These are phyloP conservation scores for Aspergillus haitiensis DNA, from an alignment of 495 filamentous ascomycete genomes.

Conservation along the genomic window DNA sequence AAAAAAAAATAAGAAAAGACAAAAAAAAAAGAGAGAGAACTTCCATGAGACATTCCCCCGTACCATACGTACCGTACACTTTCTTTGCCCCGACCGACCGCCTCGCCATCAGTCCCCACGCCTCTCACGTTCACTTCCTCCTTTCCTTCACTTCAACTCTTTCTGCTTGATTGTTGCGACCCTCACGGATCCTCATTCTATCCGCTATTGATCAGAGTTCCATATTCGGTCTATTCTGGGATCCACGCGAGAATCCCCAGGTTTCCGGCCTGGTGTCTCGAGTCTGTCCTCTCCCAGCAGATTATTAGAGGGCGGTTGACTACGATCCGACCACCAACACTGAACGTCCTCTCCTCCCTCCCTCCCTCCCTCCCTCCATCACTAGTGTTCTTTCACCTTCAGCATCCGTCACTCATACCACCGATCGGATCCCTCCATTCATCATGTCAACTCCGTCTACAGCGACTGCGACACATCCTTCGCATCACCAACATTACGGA, in stretches of 20 bases:
- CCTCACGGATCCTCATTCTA: background rate
- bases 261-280: conserved; percentile 26
- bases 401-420: conserved; percentile 49
- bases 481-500: conserved; percentile 63
- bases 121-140: conserved; percentile 17
- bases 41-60: background rate
- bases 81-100: conserved; percentile 29
- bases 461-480: conserved; percentile 71
- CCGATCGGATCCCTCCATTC: conserved; percentile 35
- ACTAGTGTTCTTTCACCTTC: conserved; percentile 59
- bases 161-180: background rate
- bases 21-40: background rate
- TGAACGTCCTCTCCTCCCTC: conserved; percentile 15
- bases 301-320: conserved; percentile 21
- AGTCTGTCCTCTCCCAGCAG: conserved; percentile 18
- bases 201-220: background rate
- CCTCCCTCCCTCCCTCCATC: conserved; percentile 57
- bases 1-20: background rate
- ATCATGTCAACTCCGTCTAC: conserved; percentile 86
- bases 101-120: conserved; percentile 29
- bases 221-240: conserved; percentile 6
- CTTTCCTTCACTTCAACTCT: conserved; percentile 14
- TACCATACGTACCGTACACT: conserved; percentile 8
- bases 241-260: conserved; percentile 23
- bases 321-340: conserved; percentile 18